Evolutionary conservation across 2,329 filamentous ascomycete genomes (phyloP).

Genomic region (Colletotrichum siamense): DNA sequence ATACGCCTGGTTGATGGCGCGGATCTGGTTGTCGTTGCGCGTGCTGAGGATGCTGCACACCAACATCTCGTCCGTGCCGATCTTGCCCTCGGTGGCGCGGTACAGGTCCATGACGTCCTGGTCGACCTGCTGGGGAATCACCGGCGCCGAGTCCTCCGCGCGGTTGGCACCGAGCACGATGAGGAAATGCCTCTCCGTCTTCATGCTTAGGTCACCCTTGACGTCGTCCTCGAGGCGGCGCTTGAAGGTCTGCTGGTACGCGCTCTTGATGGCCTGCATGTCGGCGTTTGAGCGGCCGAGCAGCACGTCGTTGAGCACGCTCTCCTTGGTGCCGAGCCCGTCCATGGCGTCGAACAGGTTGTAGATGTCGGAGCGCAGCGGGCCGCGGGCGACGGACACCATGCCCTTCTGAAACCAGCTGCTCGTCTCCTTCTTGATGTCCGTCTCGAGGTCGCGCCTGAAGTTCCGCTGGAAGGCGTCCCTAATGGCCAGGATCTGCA

Average conservation of each 20-base stretch:
- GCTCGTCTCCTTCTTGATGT: conserved; percentile 79
- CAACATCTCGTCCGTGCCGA: conserved; percentile 75
- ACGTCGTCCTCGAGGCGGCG: conserved; percentile 75
- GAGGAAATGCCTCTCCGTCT: conserved; percentile 85
- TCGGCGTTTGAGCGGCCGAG: conserved; percentile 87
- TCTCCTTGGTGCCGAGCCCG: conserved; percentile 86
- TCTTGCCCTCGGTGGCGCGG: conserved; percentile 74
- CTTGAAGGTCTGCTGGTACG: conserved; percentile 73
- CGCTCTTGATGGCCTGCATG: conserved; percentile 81
- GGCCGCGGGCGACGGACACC: conserved; percentile 78
- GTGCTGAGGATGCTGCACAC: conserved; percentile 81
- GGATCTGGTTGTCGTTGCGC: conserved; percentile 82
- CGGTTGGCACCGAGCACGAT: conserved; percentile 79
- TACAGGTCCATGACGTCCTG: conserved; percentile 80
- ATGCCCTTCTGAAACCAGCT: conserved; percentile 78
- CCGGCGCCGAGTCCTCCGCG: conserved; percentile 77
- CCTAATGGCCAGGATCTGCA: conserved; percentile 75
- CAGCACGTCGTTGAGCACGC: conserved; percentile 84
- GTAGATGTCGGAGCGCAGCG: conserved; percentile 77
- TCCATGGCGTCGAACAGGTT: conserved; percentile 74
- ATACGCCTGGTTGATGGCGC: conserved; percentile 81
- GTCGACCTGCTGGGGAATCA: conserved; percentile 76
- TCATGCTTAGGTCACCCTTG: conserved; percentile 80
- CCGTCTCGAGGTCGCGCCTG: conserved; percentile 72
- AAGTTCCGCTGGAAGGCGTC: conserved; percentile 69